Conservation (phyloP, 2,329 filamentous ascomycete genomes). For the Penicillium digitatum region DNA sequence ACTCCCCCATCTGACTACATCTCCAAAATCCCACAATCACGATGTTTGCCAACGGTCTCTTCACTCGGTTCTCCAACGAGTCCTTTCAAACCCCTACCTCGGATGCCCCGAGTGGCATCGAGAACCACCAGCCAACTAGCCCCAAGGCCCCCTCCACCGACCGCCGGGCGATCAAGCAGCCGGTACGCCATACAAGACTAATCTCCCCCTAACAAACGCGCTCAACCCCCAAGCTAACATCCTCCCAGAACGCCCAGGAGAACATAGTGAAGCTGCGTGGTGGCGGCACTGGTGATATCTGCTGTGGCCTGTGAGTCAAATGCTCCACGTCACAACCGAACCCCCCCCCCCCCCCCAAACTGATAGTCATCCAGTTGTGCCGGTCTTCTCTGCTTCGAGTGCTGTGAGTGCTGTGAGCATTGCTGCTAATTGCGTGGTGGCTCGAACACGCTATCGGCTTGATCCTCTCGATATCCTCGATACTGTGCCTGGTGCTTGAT, state of each 20-base stretch:
- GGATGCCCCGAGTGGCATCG: slow-evolving; percentile 22
- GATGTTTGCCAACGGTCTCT: slow-evolving; percentile 21
- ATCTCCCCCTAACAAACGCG: not conserved
- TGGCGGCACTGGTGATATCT: slow-evolving; percentile 30
- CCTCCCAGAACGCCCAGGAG: slow-evolving; percentile 17
- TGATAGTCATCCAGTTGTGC: slow-evolving; percentile 24
- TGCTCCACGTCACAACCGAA: not conserved
- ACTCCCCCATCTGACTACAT: not conserved
- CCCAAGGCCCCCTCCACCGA: slow-evolving; percentile 24
- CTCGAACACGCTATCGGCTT: not conserved
- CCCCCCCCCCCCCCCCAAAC: no score
- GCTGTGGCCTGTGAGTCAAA: slow-evolving; percentile 32
- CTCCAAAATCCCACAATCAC: slow-evolving; percentile 1
- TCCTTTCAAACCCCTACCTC: slow-evolving; percentile 16
- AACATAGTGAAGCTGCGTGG: slow-evolving; percentile 29
- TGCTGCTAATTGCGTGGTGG: slow-evolving; percentile 27
- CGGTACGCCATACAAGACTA: slow-evolving; percentile 16
- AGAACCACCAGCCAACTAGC: slow-evolving; percentile 26
- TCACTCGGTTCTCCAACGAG: slow-evolving; percentile 28
- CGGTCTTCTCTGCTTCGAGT: slow-evolving; percentile 32
- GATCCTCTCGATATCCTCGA: not conserved
- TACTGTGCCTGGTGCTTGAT: not conserved
- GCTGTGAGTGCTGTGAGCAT: slow-evolving; percentile 31
- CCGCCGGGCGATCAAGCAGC: slow-evolving; percentile 20
- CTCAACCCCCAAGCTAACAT: not conserved